phyloP scores from a whole-genome alignment of 345 rosid species.

The Sisymbrium altissimum region DNA sequence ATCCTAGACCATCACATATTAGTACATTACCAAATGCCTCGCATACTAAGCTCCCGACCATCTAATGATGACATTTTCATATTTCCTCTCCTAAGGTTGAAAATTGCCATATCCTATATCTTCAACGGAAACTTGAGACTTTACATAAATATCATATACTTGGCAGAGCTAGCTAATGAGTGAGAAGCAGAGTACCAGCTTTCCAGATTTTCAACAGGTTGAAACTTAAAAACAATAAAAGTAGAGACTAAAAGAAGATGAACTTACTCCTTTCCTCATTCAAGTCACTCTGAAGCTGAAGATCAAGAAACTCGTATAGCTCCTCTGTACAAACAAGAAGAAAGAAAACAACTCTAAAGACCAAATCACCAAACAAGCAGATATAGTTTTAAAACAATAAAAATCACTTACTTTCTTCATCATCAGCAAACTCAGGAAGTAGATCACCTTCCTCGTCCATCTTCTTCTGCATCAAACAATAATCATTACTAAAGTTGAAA shows the following conservation, averaged over 20 bases:
- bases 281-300: slow-evolving; percentile 72
- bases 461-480: slow-evolving; percentile 48
- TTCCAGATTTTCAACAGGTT: background rate
- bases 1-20: background rate
- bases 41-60: background rate
- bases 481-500: background rate
- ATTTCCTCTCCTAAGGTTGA: background rate
- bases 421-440: slow-evolving; percentile 83
- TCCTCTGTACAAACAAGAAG: slow-evolving; percentile 51
- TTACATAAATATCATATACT: background rate
- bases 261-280: slow-evolving; percentile 66
- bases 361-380: background rate
- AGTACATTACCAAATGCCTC: no score
- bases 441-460: slow-evolving; percentile 78
- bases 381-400: background rate
- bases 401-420: slow-evolving; percentile 62
- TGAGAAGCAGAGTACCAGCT: background rate
- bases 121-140: background rate
- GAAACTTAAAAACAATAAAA: background rate
- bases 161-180: background rate
- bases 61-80: background rate
- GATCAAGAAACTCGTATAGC: slow-evolving; percentile 71
- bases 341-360: background rate
- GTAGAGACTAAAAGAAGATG: background rate
- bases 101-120: background rate